These are phyloP conservation scores for Penicillium macrosclerotiorum DNA, from an alignment of 495 filamentous ascomycete species.

Conservation along the genomic window DNA sequence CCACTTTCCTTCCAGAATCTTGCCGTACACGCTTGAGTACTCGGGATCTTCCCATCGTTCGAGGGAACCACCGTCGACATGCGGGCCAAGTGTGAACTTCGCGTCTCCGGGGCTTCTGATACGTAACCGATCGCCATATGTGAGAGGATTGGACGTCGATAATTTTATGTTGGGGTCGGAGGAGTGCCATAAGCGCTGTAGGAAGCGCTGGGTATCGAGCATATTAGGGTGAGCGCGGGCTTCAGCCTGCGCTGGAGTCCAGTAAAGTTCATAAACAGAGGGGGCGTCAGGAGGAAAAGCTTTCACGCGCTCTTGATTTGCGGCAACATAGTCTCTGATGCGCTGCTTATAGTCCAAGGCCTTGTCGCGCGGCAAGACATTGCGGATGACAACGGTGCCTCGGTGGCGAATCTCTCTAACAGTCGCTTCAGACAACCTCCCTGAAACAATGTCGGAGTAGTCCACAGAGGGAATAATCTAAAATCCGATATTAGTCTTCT, in stretches of 20 bases:
- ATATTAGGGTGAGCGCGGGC: slow-evolving; percentile 73
- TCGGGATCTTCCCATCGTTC: slow-evolving; percentile 84
- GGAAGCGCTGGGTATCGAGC: slow-evolving; percentile 63
- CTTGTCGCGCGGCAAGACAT: slow-evolving; percentile 58
- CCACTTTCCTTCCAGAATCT: slow-evolving; percentile 74
- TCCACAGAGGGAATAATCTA: slow-evolving; percentile 60
- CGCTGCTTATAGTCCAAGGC: slow-evolving; percentile 50
- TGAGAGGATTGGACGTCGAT: slow-evolving; percentile 63
- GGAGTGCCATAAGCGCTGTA: slow-evolving; percentile 75
- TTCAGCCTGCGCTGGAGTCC: slow-evolving; percentile 72
- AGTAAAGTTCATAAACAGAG: slow-evolving; percentile 87
- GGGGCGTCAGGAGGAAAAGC: slow-evolving; percentile 61
- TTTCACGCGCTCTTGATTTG: slow-evolving; percentile 49
- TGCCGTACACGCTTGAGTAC: slow-evolving; percentile 72
- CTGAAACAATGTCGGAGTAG: slow-evolving; percentile 51
- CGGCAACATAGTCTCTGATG: slow-evolving; percentile 57
- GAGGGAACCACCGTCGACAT: slow-evolving; percentile 79
- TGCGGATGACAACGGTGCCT: slow-evolving; percentile 61
- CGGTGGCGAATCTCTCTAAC: slow-evolving; percentile 59
- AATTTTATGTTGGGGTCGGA: slow-evolving; percentile 58
- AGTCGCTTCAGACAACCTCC: slow-evolving; percentile 38
- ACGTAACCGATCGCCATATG: slow-evolving; percentile 80
- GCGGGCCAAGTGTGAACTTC: slow-evolving; percentile 80
- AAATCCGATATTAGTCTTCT: slow-evolving; percentile 10
- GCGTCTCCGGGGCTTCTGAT: slow-evolving; percentile 64